These are phyloP conservation scores for Megacollybia marginata DNA, from an alignment of 768 basidiomycete genomes.

Conservation along the genomic window DNA sequence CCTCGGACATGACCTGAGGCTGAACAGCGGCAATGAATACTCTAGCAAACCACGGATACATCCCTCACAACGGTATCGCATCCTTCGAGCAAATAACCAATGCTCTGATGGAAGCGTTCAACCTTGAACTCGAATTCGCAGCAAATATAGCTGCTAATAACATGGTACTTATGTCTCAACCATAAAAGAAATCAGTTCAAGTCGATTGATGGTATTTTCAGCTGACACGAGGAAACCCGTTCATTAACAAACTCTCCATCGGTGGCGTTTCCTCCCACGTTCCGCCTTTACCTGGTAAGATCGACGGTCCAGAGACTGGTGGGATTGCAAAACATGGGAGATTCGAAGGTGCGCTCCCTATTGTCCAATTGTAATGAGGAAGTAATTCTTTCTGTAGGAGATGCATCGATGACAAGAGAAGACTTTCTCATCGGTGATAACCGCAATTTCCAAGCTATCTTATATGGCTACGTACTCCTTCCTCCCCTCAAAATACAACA, in stretches of 20 bases:
- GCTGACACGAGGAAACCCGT: constrained; percentile 10
- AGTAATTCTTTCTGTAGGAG: too few relatives aligned
- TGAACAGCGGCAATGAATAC: constrained; percentile 11
- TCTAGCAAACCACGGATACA: constrained; percentile 1
- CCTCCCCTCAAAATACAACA: not conserved
- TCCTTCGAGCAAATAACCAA: constrained; percentile 9
- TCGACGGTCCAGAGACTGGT: constrained; percentile 8
- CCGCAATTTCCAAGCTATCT: constrained; percentile 9
- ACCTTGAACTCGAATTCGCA: constrained; percentile 3
- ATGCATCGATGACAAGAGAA: constrained; percentile 9
- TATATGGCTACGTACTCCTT: constrained; percentile 6
- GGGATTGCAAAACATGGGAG: constrained; percentile 12
- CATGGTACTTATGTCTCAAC: too few relatives aligned
- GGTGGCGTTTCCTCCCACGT: constrained; percentile 7
- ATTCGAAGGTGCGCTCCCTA: constrained; percentile 6
- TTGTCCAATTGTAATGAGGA: not conserved
- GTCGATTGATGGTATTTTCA: too few relatives aligned
- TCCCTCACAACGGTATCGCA: constrained; percentile 11
- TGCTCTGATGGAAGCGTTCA: constrained; percentile 13
- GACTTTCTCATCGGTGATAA: constrained; percentile 12
- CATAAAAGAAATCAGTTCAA: too few relatives aligned
- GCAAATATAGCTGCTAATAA: constrained; percentile 9
- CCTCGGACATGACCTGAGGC: not conserved
- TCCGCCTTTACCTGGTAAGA: not conserved
- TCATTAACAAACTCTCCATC: constrained; percentile 9